These are phyloP conservation scores for Mucor velutinosus DNA, from an alignment of 371 early-diverging fungal species.

Conservation along the genomic window DNA sequence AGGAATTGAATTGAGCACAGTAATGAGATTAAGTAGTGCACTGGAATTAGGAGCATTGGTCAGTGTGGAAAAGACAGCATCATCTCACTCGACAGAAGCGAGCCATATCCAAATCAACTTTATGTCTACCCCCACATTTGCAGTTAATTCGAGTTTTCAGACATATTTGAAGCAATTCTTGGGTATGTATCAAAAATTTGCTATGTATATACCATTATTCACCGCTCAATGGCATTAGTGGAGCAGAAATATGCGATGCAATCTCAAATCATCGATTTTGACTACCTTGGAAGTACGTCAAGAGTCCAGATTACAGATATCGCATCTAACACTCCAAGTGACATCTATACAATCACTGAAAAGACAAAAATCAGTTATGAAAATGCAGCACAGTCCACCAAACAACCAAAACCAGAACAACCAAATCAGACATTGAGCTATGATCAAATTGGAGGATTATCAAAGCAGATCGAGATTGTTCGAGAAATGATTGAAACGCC, in stretches of 20 bases:
- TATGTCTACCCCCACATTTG: conserved; percentile 10
- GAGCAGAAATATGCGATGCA: conserved; percentile 53
- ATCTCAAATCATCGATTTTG: conserved; percentile 56
- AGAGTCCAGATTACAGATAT: conserved; percentile 12
- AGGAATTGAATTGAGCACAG: conserved; percentile 28
- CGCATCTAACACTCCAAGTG: not conserved
- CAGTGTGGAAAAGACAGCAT: conserved; percentile 1
- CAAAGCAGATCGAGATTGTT: conserved; percentile 67
- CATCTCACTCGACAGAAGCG: conserved; percentile 11
- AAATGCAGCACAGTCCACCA: not conserved
- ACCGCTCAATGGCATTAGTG: conserved; percentile 26
- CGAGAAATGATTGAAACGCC: conserved; percentile 90
- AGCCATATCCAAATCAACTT: conserved; percentile 13
- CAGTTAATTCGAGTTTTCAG: conserved; percentile 13
- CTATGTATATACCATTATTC: not conserved
- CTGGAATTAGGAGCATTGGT: conserved; percentile 21
- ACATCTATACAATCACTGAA: conserved; percentile 26
- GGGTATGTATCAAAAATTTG: conserved; percentile 2
- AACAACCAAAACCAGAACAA: not conserved
- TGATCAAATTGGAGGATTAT: conserved; percentile 76
- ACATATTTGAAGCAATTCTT: conserved; percentile 24
- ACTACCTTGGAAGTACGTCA: conserved; percentile 24
- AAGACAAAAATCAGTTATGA: conserved; percentile 22
- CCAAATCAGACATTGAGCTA: not conserved
- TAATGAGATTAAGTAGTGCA: conserved; percentile 16